Evolutionary conservation across 371 early-diverging fungal genomes (phyloP).

Genomic region (Modicella reniformis): DNA sequence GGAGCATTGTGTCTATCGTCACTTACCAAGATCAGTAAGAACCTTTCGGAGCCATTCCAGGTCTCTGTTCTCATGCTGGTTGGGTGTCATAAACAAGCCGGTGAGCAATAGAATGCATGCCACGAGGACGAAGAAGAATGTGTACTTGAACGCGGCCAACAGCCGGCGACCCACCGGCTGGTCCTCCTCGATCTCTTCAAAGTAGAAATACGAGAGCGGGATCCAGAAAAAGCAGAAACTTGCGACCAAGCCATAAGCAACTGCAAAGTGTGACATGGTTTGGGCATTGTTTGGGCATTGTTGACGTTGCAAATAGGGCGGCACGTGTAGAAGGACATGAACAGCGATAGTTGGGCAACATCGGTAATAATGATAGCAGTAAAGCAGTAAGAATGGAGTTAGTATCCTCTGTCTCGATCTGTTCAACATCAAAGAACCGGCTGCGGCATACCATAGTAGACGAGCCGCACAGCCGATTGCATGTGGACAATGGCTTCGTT

Average conservation of each 20-base stretch:
- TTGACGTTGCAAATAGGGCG: background rate
- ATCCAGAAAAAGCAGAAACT: slow-evolving; percentile 66
- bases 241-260: slow-evolving; percentile 62
- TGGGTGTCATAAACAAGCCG: slow-evolving; percentile 48
- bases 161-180: slow-evolving; percentile 29
- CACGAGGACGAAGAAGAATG: slow-evolving; percentile 40
- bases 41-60: slow-evolving; percentile 49
- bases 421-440: background rate
- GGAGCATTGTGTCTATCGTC: background rate
- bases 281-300: background rate
- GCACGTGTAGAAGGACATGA: background rate
- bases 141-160: slow-evolving; percentile 49
- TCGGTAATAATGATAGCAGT: background rate
- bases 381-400: background rate
- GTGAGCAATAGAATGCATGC: slow-evolving; percentile 37
- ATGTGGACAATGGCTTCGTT: slow-evolving; percentile 60
- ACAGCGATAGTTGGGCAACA: background rate
- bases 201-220: slow-evolving; percentile 77
- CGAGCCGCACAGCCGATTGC: slow-evolving; percentile 55
- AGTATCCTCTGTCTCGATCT: slow-evolving; percentile 21
- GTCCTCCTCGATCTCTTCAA: slow-evolving; percentile 61
- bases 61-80: slow-evolving; percentile 32
- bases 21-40: slow-evolving; percentile 44
- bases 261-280: slow-evolving; percentile 39
- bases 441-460: slow-evolving; percentile 64